Evolutionary conservation across 2,329 filamentous ascomycete genomes (phyloP), one percentile per base, ranked within the genome.

Genomic region (Aspergillus sp.): DNA sequence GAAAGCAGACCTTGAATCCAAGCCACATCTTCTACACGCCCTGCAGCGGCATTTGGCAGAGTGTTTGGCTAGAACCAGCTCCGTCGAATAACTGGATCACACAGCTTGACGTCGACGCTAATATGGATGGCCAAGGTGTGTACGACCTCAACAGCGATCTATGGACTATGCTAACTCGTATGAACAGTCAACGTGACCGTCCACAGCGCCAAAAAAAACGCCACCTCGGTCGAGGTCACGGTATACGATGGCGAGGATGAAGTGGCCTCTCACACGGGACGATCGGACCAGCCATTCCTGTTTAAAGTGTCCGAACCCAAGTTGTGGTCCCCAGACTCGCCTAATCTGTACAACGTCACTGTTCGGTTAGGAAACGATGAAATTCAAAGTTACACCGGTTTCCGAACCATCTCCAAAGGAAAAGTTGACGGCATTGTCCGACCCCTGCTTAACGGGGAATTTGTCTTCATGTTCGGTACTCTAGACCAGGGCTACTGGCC

Each of bases 41-140:
- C 0, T 88, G 84, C 60, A 84, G 81, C 30, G 85, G 85, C 4
- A 87, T 88, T 53, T 88, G 85, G 85, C 84, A 87, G 60, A 77
- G 76, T 15, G 84, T 88, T 0, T 88, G 84, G 84, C 68, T 88
- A 2, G 81, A 85, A 60, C 73, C 78, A n/a, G 81, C 77, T 0
- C 80, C 84, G 0, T 52, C 66, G 0, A 74, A 78, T 43, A 74
- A 78, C 44, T 70, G 82, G 54, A 77, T 87, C 47, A 77, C 76
- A 0, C 71, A 77, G 37, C 66, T 87, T 2, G 79, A 86, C 52
- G 58, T 87, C 13, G 64, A 73, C 22, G 84, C 82, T 0, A 75
- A 74, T 53, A 78, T 77, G 68, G 55, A 80, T 43, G 80, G 80
- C 13, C 62, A 72, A 50, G 70, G 78, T 75, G 59, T 58, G 71